These are phyloP conservation scores for sweet orange (Citrus sinensis) DNA, from an alignment of 345 rosid species.

Conservation along the genomic window DNA sequence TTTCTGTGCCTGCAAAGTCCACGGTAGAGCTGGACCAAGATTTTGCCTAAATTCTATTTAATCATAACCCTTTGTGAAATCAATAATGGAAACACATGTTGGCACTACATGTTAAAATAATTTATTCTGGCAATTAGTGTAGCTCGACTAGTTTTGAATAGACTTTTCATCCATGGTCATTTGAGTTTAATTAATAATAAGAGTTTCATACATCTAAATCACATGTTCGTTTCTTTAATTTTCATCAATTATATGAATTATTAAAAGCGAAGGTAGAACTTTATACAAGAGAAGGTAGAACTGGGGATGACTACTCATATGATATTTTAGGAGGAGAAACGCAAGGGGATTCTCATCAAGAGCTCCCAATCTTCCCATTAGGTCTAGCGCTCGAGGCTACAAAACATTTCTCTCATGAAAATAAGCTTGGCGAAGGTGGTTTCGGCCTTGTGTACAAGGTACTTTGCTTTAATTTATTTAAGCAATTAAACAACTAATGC, in stretches of 20 bases:
- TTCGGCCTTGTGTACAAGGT: not conserved
- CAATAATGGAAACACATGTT: too few relatives aligned
- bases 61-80: too few relatives aligned
- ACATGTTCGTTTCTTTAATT: too few relatives aligned
- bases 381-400: slow-evolving; percentile 20
- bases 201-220: not conserved
- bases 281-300: not conserved
- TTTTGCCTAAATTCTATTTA: too few relatives aligned
- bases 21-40: too few relatives aligned
- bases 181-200: too few relatives aligned
- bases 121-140: too few relatives aligned
- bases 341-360: slow-evolving; percentile 4
- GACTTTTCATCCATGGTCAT: too few relatives aligned
- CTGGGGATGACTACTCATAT: not conserved
- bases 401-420: not conserved
- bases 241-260: not conserved
- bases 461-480: not conserved
- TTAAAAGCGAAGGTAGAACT: not conserved
- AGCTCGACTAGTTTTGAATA: too few relatives aligned
- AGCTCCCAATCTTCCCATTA: slow-evolving; percentile 18
- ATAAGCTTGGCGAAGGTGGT: not conserved
- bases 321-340: not conserved
- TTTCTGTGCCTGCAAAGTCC: too few relatives aligned
- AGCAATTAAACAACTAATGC: not conserved
- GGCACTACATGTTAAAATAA: too few relatives aligned